phyloP scores from a whole-genome alignment of 202 grass and related monocot genomes.

The Panicum virgatum region DNA sequence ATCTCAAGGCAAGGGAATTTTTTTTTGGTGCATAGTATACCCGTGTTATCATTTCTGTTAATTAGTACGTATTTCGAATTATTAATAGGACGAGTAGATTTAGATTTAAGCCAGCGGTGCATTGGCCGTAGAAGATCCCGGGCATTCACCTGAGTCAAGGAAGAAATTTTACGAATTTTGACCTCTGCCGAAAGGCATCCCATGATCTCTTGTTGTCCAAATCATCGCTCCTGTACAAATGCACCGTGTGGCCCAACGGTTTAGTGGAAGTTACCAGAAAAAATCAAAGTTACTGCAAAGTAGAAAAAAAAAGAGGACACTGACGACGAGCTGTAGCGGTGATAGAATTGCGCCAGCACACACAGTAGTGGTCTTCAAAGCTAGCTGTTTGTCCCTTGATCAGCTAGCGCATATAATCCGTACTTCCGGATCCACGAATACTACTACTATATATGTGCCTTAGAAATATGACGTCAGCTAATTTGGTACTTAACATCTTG shows the following conservation, averaged over 20 bases:
- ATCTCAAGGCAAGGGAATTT: background rate
- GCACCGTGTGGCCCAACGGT: background rate
- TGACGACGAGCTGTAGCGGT: background rate
- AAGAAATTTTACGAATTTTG: slow-evolving; percentile 34
- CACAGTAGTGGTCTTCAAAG: background rate
- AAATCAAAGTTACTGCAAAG: slow-evolving; percentile 6
- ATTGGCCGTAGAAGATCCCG: slow-evolving; percentile 1
- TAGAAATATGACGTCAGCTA: background rate
- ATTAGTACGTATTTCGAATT: background rate
- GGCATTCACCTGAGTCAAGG: background rate
- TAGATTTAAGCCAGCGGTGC: background rate
- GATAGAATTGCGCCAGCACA: background rate
- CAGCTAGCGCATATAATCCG: slow-evolving; percentile 5
- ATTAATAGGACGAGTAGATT: too few species aligned
- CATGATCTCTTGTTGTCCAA: slow-evolving; percentile 38
- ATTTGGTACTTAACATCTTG: background rate
- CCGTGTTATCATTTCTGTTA: background rate
- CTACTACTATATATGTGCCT: background rate
- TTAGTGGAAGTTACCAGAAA: slow-evolving; percentile 19
- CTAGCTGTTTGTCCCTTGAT: background rate
- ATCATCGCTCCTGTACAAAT: slow-evolving; percentile 23
- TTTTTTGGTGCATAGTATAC: background rate
- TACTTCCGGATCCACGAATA: background rate
- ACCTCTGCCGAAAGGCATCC: background rate
- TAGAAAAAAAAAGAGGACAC: background rate